These are phyloP conservation scores for Phytophthora crassamura DNA, from an alignment of 352 stramenopile species.

Conservation along the genomic window DNA sequence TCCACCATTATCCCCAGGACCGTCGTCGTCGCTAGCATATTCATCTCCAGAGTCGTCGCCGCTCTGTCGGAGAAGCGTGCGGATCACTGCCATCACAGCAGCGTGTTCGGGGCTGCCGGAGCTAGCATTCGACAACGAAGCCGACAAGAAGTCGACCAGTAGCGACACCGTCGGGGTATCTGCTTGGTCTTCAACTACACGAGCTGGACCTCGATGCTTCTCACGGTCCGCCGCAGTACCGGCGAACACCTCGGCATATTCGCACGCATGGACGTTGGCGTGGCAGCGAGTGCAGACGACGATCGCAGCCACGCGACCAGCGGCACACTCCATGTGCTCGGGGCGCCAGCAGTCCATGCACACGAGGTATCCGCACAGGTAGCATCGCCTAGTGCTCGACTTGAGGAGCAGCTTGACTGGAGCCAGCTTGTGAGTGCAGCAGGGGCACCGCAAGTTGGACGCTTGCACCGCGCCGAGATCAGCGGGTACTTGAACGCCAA, in stretches of 20 bases:
- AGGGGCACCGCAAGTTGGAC: slow-evolving; percentile 57
- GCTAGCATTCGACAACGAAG: slow-evolving; percentile 11
- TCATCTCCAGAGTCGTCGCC: not conserved
- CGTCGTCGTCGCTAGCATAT: not conserved
- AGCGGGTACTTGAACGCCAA: slow-evolving; percentile 58
- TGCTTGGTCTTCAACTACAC: slow-evolving; percentile 15
- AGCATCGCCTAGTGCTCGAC: slow-evolving; percentile 39
- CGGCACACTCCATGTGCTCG: slow-evolving; percentile 38
- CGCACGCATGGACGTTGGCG: slow-evolving; percentile 51
- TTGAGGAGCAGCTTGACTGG: slow-evolving; percentile 27
- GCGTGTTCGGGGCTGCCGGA: slow-evolving; percentile 14
- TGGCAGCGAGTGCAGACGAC: slow-evolving; percentile 55
- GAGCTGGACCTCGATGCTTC: slow-evolving; percentile 25
- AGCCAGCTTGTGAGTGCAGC: slow-evolving; percentile 54
- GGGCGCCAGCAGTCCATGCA: slow-evolving; percentile 43
- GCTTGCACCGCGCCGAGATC: slow-evolving; percentile 41
- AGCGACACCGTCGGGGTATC: slow-evolving; percentile 2
- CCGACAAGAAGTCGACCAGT: slow-evolving; percentile 14
- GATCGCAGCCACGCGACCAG: slow-evolving; percentile 37
- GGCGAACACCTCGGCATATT: slow-evolving; percentile 46
- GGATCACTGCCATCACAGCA: slow-evolving; percentile 12
- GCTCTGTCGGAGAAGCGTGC: slow-evolving; percentile 11
- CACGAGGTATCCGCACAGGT: slow-evolving; percentile 45
- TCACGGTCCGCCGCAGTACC: slow-evolving; percentile 25
- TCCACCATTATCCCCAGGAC: not conserved